Percentiles rank a stretch among this genome's conserved stretches.
Conservation (phyloP, 2,329 filamentous ascomycete species). For the Colletotrichum sp. region DNA sequence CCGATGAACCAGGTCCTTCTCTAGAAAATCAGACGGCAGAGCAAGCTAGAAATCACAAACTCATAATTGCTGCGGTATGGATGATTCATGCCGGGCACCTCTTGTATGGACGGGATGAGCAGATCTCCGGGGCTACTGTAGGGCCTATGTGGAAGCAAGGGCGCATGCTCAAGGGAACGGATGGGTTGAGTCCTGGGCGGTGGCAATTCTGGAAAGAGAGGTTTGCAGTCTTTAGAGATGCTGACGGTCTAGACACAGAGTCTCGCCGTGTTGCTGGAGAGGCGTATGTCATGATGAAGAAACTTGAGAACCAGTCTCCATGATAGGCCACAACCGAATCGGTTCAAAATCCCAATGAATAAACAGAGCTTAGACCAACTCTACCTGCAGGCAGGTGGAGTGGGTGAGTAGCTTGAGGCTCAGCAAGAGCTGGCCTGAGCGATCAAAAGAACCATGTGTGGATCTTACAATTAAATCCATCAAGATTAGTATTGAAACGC, state of each 20-base stretch:
- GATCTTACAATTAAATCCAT: too few species aligned
- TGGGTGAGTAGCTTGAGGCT: too few species aligned
- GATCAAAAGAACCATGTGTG: too few species aligned
- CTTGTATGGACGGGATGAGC: not conserved
- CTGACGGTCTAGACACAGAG: not conserved
- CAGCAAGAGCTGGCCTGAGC: too few species aligned
- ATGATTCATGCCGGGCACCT: not conserved
- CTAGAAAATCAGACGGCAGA: rapidly evolving
- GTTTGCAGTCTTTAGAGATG: not conserved
- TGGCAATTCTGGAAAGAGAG: not conserved
- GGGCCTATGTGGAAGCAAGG: not conserved
- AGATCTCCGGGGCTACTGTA: not conserved
- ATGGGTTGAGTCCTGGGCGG: not conserved
- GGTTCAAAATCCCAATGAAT: too few species aligned
- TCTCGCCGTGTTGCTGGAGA: not conserved
- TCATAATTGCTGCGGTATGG: not conserved
- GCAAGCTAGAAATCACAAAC: not conserved
- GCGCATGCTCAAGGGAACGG: not conserved
- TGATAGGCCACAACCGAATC: too few species aligned
- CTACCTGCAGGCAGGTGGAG: too few species aligned
- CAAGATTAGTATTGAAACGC: too few species aligned
- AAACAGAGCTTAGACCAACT: too few species aligned
- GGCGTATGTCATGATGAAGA: not conserved
- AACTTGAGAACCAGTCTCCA: not conserved
- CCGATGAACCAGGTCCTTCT: rapidly evolving